phyloP scores from a whole-genome alignment of 1,284 basidiomycete species.

The Sphaerobolus stellatus region DNA sequence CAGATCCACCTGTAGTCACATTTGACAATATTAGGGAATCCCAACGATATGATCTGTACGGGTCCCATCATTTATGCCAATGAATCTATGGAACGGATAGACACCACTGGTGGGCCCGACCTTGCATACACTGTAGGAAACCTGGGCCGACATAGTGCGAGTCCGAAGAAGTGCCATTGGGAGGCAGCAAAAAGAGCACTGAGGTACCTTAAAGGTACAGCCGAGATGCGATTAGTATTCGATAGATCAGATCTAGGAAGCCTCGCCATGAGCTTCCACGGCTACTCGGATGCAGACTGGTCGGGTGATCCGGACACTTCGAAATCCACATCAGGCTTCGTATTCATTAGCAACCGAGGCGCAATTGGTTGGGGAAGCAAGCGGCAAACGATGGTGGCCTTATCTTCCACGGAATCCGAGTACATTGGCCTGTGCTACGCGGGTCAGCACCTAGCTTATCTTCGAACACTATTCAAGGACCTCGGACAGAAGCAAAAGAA shows the following conservation, averaged over 20 bases:
- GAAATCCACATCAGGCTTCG: constrained; percentile 38
- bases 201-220: constrained; percentile 42
- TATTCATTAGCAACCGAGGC: constrained; percentile 29
- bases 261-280: constrained; percentile 23
- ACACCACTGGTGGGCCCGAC: too few relatives aligned
- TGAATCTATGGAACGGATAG: too few relatives aligned
- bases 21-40: too few relatives aligned
- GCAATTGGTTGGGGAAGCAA: constrained; percentile 33
- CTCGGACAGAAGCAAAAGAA: constrained; percentile 21
- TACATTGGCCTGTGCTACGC: constrained; percentile 34
- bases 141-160: constrained; percentile 29
- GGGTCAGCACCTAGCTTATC: constrained; percentile 33
- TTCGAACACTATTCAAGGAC: constrained; percentile 27
- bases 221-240: constrained; percentile 23
- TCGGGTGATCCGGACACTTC: constrained; percentile 31
- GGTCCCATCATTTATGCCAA: too few relatives aligned
- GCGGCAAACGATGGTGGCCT: constrained; percentile 30
- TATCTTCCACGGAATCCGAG: constrained; percentile 39
- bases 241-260: too few relatives aligned
- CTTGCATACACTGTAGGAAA: constrained; percentile 36
- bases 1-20: too few relatives aligned
- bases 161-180: constrained; percentile 33
- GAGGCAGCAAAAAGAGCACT: constrained; percentile 33
- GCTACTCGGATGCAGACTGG: constrained; percentile 36
- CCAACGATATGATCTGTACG: too few relatives aligned